Percentiles rank a stretch among this genome's conserved stretches.
Conservation (phyloP, 2,329 filamentous ascomycete genomes). For the Hypocreales sp. region DNA sequence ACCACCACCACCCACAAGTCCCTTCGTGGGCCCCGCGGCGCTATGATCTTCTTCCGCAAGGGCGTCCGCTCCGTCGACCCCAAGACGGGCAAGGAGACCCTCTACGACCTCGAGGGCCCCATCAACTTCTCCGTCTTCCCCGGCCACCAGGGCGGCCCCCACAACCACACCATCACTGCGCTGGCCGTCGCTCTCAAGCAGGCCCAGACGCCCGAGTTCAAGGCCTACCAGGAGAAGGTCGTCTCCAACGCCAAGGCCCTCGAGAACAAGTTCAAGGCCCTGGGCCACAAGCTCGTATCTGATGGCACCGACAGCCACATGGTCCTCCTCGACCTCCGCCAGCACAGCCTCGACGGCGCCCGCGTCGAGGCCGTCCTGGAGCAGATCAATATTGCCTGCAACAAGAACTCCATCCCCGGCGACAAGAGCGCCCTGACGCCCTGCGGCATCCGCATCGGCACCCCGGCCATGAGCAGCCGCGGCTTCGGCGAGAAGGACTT, state of each 20-base stretch:
- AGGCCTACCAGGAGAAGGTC: constrained; percentile 84
- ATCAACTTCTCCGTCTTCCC: constrained; percentile 99
- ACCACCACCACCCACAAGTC: constrained; percentile 99
- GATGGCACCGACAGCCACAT: constrained; percentile 97
- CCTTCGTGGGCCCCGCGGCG: constrained; percentile 87
- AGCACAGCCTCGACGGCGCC: constrained; percentile 75
- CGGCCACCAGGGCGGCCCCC: constrained; percentile 92
- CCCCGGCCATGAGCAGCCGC: constrained; percentile 92
- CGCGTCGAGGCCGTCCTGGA: constrained; percentile 93
- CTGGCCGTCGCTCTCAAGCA: constrained; percentile 91
- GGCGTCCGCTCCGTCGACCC: constrained; percentile 78
- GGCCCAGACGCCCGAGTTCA: constrained; percentile 80
- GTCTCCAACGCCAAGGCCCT: constrained; percentile 87
- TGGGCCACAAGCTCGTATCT: constrained; percentile 88
- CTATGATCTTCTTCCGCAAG: constrained; percentile 99
- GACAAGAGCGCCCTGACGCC: constrained; percentile 95
- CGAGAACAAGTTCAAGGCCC: constrained; percentile 66
- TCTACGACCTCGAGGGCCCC: constrained; percentile 86
- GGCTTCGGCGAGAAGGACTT: constrained; percentile 91
- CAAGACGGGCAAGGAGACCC: constrained; percentile 77
- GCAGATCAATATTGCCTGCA: constrained; percentile 97
- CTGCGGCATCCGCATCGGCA: constrained; percentile 88
- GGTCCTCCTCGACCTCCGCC: constrained; percentile 86
- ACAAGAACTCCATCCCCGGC: constrained; percentile 97
- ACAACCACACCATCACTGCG: constrained; percentile 99